phyloP scores from a whole-genome alignment of 768 basidiomycete species.

The Favolaschia claudopus region DNA sequence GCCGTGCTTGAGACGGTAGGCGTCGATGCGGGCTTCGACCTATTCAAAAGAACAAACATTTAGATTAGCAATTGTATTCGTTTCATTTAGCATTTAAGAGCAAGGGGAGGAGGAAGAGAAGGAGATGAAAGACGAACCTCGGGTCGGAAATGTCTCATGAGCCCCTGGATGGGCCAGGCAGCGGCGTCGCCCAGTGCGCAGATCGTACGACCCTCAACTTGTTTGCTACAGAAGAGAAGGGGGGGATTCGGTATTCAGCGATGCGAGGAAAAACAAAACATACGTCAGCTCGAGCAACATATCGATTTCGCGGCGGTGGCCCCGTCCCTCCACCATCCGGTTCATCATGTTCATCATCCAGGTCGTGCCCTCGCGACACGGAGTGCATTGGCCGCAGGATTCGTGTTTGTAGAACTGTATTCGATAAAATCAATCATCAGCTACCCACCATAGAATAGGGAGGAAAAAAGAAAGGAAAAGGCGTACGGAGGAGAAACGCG shows the following conservation, averaged over 20 bases:
- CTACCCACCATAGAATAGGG: no score
- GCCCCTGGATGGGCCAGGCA: slow-evolving; percentile 98
- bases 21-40: slow-evolving; percentile 78
- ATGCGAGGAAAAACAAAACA: slow-evolving; percentile 32
- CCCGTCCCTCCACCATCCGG: slow-evolving; percentile 91
- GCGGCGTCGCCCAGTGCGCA: slow-evolving; percentile 97
- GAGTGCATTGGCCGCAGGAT: slow-evolving; percentile 97
- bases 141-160: slow-evolving; percentile 97
- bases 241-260: neutral
- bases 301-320: slow-evolving; percentile 93
- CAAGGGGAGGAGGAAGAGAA: neutral
- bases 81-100: neutral
- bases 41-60: neutral
- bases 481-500: slow-evolving; percentile 83
- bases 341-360: slow-evolving; percentile 99
- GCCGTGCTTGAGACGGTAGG: slow-evolving; percentile 78
- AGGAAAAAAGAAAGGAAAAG: neutral
- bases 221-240: slow-evolving; percentile 65
- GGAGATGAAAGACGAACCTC: slow-evolving; percentile 58
- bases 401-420: slow-evolving; percentile 99
- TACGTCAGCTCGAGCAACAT: slow-evolving; percentile 97
- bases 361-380: slow-evolving; percentile 93
- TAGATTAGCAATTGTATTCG: no score
- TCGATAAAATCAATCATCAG: no score
- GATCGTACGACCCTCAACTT: slow-evolving; percentile 96